A percentile compares a stretch with the other conserved stretches of the same genome.
Conservation (phyloP, 371 early-diverging fungal species). For the Apophysomyces elegans region DNA sequence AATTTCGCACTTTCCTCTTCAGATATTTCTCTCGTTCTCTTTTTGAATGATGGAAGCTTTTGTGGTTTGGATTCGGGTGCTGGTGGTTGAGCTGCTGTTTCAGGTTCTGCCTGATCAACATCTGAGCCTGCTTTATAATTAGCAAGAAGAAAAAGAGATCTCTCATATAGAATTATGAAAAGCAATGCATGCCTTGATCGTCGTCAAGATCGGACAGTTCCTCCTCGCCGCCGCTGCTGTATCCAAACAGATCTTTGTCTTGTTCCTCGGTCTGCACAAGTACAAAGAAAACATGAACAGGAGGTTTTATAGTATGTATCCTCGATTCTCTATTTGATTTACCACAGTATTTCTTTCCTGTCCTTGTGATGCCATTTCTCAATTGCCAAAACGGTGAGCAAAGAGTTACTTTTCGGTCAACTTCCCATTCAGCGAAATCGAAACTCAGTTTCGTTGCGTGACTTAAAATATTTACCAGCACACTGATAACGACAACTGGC, state of each 20-base stretch:
- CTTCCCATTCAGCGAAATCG: too few relatives aligned
- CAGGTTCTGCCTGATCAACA: constrained; percentile 14
- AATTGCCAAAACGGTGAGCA: neutral
- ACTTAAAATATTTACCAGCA: too few relatives aligned
- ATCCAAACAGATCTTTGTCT: constrained; percentile 20
- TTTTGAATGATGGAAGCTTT: constrained; percentile 53
- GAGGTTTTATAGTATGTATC: neutral
- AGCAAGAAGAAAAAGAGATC: neutral
- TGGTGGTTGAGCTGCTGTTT: constrained; percentile 10
- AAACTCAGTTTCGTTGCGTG: too few relatives aligned
- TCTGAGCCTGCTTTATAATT: constrained; percentile 22
- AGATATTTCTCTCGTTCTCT: constrained; percentile 30
- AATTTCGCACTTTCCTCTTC: constrained; percentile 43
- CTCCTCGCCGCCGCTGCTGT: constrained; percentile 30
- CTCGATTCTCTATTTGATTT: neutral
- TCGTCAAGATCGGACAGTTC: constrained; percentile 54
- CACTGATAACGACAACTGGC: too few relatives aligned
- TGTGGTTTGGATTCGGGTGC: constrained; percentile 1
- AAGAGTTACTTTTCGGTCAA: neutral
- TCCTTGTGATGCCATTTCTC: neutral
- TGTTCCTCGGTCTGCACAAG: neutral
- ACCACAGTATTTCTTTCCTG: neutral
- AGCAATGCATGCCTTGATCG: constrained; percentile 35
- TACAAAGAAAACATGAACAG: neutral
- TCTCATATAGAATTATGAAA: constrained; percentile 4